phyloP scores from a whole-genome alignment of 2,329 filamentous ascomycete genomes.

The Emmonsiellopsis sp. region DNA sequence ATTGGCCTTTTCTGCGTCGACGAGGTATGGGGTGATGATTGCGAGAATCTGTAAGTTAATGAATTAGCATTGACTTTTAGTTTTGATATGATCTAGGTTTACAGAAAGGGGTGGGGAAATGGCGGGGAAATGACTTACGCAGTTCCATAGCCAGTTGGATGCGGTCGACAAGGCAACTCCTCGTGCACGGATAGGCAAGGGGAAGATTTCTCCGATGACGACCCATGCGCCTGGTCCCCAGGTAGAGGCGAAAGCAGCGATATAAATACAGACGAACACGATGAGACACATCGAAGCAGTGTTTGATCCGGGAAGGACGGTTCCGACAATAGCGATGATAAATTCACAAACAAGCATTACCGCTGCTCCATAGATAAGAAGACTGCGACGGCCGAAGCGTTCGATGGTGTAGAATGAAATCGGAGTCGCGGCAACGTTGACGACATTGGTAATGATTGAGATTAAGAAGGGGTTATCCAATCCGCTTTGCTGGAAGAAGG shows the following conservation, averaged over 20 bases:
- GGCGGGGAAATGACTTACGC: constrained; percentile 43
- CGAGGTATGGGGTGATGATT: constrained; percentile 41
- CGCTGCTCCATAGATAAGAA: constrained; percentile 45
- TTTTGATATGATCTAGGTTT: not conserved
- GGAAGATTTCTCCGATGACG: constrained; percentile 52
- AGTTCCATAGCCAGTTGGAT: constrained; percentile 55
- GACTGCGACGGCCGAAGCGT: constrained; percentile 41
- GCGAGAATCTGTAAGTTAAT: constrained; percentile 30
- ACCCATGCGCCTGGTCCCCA: constrained; percentile 47
- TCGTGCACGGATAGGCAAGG: constrained; percentile 53
- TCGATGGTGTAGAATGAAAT: constrained; percentile 48
- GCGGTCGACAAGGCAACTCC: constrained; percentile 53
- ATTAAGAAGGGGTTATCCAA: constrained; percentile 44
- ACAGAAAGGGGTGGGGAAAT: constrained; percentile 36
- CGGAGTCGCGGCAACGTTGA: constrained; percentile 45
- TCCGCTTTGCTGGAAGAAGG: constrained; percentile 43
- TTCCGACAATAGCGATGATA: constrained; percentile 44
- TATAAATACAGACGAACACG: constrained; percentile 46
- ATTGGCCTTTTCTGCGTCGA: constrained; percentile 30
- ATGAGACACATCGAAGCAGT: constrained; percentile 37
- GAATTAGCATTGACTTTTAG: not conserved
- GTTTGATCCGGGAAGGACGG: constrained; percentile 26
- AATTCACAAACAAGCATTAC: constrained; percentile 47
- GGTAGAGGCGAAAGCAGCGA: constrained; percentile 47
- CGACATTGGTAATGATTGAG: constrained; percentile 43